A percentile compares a stretch with the other conserved stretches of the same genome.
Evolutionary conservation across 2,329 filamentous ascomycete genomes (phyloP).

Genomic region (Pezicula radicicola): DNA sequence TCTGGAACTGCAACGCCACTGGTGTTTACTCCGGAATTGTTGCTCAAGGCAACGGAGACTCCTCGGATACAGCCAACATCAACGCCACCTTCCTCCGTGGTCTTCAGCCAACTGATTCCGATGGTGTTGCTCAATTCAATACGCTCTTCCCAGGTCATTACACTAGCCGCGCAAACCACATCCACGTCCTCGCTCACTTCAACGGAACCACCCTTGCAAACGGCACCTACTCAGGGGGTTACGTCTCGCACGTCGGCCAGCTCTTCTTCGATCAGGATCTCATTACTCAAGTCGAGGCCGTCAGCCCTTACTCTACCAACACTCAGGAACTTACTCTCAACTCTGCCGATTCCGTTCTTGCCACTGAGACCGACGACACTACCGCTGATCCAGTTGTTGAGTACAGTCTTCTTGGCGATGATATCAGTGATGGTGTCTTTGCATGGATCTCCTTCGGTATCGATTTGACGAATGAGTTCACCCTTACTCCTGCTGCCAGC

Average conservation of each 20-base stretch:
- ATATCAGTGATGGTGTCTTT: constrained; percentile 46
- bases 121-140: constrained; percentile 38
- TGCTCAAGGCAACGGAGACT: constrained; percentile 38
- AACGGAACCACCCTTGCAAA: constrained; percentile 27
- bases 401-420: constrained; percentile 53
- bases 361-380: constrained; percentile 41
- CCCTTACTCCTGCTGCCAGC: constrained; percentile 1
- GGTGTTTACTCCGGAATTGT: constrained; percentile 46
- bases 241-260: constrained; percentile 44
- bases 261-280: constrained; percentile 62
- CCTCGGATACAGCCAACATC: constrained; percentile 19
- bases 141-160: constrained; percentile 42
- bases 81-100: constrained; percentile 34
- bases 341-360: constrained; percentile 42
- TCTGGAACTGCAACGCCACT: constrained; percentile 34
- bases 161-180: constrained; percentile 40
- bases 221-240: background rate
- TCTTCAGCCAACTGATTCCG: constrained; percentile 34
- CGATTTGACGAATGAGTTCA: constrained; percentile 1
- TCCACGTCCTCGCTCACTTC: constrained; percentile 43
- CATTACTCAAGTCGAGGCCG: constrained; percentile 45
- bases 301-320: constrained; percentile 43
- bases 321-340: constrained; percentile 44
- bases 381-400: constrained; percentile 49
- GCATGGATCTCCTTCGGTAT: constrained; percentile 53